Evolutionary conservation across 176 grass and related monocot species (phyloP).

Genomic region (Tillandsia leiboldiana): DNA sequence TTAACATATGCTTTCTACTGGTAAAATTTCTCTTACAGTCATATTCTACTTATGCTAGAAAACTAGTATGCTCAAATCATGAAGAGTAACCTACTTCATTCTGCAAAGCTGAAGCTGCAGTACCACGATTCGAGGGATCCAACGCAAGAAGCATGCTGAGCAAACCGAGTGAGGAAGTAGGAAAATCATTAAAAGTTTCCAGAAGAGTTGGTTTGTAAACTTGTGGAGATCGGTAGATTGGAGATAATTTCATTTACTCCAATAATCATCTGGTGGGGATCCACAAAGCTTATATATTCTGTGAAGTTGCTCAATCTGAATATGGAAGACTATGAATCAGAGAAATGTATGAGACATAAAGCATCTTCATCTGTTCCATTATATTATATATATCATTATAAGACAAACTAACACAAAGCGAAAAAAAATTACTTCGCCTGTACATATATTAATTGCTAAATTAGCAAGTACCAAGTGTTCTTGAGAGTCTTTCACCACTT

Average conservation of each 20-base stretch:
- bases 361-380: too few relatives aligned
- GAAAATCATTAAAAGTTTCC: conserved; percentile 36
- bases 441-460: too few relatives aligned
- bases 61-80: background rate
- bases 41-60: background rate
- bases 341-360: background rate
- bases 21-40: too few relatives aligned
- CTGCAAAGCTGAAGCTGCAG: conserved; percentile 43
- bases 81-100: conserved; percentile 22
- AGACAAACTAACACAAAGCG: too few relatives aligned
- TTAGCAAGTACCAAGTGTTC: too few relatives aligned
- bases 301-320: conserved; percentile 48
- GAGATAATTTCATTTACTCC: conserved; percentile 33
- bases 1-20: too few relatives aligned
- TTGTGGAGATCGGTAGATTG: conserved; percentile 26
- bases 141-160: conserved; percentile 41
- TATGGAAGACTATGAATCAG: background rate
- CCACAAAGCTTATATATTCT: conserved; percentile 53
- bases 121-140: conserved; percentile 37
- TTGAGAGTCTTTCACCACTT: background rate
- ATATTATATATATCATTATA: too few relatives aligned
- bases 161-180: conserved; percentile 25
- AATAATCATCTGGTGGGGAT: conserved; percentile 55
- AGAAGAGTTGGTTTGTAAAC: conserved; percentile 27
- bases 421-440: too few relatives aligned